A percentile compares a stretch with the other conserved stretches of the same genome.
phyloP scores from a whole-genome alignment of 169 alveolate species.

The Plasmodium coatneyi region DNA sequence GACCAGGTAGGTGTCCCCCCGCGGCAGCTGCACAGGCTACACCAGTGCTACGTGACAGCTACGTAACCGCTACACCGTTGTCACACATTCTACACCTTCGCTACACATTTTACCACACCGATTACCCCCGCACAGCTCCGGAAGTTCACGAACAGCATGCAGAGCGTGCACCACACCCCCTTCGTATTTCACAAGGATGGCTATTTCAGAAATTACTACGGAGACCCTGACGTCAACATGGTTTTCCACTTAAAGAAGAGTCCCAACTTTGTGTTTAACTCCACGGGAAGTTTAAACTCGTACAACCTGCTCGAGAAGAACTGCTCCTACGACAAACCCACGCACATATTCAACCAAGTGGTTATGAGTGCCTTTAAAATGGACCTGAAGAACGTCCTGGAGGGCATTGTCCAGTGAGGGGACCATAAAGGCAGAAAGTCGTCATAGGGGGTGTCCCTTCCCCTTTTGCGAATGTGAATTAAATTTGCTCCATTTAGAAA shows the following conservation, averaged over 20 bases:
- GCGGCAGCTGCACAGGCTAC: not conserved
- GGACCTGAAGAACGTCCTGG: conserved; percentile 38
- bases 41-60: not conserved
- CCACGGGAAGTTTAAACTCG: conserved; percentile 83
- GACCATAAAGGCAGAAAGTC: not conserved
- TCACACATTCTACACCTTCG: not conserved
- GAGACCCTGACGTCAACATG: conserved; percentile 87
- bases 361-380: conserved; percentile 72
- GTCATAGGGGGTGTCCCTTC: not conserved
- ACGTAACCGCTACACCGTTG: not conserved
- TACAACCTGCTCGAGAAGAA: conserved; percentile 74
- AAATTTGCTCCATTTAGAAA: not conserved
- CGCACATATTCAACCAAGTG: conserved; percentile 46
- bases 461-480: not conserved
- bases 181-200: conserved; percentile 85
- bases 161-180: conserved; percentile 87
- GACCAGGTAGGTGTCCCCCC: conserved; percentile 81
- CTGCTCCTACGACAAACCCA: conserved; percentile 74
- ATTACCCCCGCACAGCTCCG: conserved; percentile 77
- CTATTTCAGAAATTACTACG: conserved; percentile 86
- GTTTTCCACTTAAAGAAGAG: conserved; percentile 80
- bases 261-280: conserved; percentile 83
- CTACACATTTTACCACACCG: not conserved
- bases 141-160: conserved; percentile 77
- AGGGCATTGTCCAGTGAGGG: not conserved